phyloP scores from a whole-genome alignment of 2,329 filamentous ascomycete species.

The Alternaria sp. region DNA sequence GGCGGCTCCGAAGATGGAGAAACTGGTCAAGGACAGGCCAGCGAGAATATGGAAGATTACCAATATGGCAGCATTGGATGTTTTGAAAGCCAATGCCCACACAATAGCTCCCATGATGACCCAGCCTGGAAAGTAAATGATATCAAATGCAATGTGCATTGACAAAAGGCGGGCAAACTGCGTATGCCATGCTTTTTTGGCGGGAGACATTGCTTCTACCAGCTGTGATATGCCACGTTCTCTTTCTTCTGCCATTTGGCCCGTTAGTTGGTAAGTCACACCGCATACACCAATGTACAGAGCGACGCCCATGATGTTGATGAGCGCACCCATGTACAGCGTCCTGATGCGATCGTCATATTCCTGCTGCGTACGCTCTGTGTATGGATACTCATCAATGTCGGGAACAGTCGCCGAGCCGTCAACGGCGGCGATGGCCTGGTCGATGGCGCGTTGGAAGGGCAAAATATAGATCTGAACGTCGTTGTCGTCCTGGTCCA shows the following conservation, averaged over 20 bases:
- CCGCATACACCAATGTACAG: slow-evolving; percentile 84
- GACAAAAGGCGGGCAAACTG: slow-evolving; percentile 81
- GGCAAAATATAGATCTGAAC: slow-evolving; percentile 81
- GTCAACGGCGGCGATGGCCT: slow-evolving; percentile 70
- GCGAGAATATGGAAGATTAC: slow-evolving; percentile 73
- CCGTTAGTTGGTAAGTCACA: slow-evolving; percentile 86
- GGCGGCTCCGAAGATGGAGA: slow-evolving; percentile 80
- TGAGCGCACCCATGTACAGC: slow-evolving; percentile 76
- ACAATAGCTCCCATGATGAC: slow-evolving; percentile 77
- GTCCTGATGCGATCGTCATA: slow-evolving; percentile 71
- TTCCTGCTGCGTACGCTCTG: slow-evolving; percentile 73
- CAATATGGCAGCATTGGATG: slow-evolving; percentile 55
- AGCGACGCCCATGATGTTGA: slow-evolving; percentile 78
- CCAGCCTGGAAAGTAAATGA: slow-evolving; percentile 85
- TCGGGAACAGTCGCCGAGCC: slow-evolving; percentile 51
- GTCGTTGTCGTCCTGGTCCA: slow-evolving; percentile 73
- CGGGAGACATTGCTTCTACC: slow-evolving; percentile 91
- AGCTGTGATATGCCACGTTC: slow-evolving; percentile 89
- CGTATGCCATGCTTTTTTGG: slow-evolving; percentile 75
- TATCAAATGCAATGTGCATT: slow-evolving; percentile 80
- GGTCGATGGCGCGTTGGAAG: slow-evolving; percentile 80
- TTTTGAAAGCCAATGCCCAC: slow-evolving; percentile 63
- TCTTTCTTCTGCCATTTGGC: slow-evolving; percentile 84
- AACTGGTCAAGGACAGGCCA: slow-evolving; percentile 80
- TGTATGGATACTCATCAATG: slow-evolving; percentile 77